Evolutionary conservation across 192 early-diverging fungal genomes (phyloP).

Genomic region (Backusella macrospora): DNA sequence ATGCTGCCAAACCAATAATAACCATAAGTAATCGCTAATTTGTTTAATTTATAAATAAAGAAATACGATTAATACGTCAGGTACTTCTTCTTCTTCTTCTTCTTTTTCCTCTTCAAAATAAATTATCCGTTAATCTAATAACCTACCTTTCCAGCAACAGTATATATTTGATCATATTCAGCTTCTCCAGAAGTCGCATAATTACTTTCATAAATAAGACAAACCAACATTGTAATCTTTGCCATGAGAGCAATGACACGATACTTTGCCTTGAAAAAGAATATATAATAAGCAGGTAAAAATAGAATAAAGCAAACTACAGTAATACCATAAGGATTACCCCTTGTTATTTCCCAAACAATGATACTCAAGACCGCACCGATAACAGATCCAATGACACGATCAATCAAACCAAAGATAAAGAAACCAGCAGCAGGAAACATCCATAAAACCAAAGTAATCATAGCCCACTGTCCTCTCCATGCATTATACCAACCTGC

Average conservation of each 20-base stretch:
- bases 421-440: constrained; percentile 34
- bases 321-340: constrained; percentile 24
- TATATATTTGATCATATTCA: constrained; percentile 22
- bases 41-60: not conserved
- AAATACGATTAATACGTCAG: not conserved
- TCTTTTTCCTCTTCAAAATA: not conserved
- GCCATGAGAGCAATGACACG: constrained; percentile 22
- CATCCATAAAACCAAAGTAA: constrained; percentile 35
- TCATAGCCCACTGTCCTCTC: constrained; percentile 41
- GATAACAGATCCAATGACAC: constrained; percentile 30
- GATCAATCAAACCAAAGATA: constrained; percentile 30
- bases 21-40: constrained; percentile 32
- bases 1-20: constrained; percentile 34
- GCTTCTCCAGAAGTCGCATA: not conserved
- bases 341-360: constrained; percentile 35
- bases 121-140: not conserved
- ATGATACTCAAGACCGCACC: constrained; percentile 32
- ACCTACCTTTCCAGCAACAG: constrained; percentile 38
- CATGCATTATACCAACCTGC: constrained; percentile 30
- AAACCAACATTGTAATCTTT: constrained; percentile 28
- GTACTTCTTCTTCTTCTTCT: not conserved
- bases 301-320: constrained; percentile 22
- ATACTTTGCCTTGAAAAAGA: constrained; percentile 20
- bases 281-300: not conserved
- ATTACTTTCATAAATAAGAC: constrained; percentile 32